Evolutionary conservation across 2,329 filamentous ascomycete species (phyloP), one percentile per base, ranked within the genome.

Genomic region (Magnaporthiopsis rhizophila): DNA sequence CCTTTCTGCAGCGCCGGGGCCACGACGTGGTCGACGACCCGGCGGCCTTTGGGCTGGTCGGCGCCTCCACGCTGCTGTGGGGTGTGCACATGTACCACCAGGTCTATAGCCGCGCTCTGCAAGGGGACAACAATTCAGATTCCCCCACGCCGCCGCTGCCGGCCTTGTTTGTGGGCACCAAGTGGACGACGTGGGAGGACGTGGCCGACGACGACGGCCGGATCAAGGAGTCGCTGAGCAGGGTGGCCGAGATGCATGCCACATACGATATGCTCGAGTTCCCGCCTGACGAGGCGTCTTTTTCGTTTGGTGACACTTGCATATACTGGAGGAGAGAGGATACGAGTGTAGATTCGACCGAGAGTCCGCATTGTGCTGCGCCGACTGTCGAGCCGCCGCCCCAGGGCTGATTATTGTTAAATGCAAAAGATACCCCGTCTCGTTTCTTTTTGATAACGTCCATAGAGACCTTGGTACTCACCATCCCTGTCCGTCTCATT

Each of bases 81-180:
- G 87, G 84, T 1, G 79, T 89, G 0, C 87, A 89, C 62, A 78
- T 87, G 65, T 86, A 86, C 65, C 77, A 75, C 28, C 77, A 74
- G 53, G 79, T 83, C 57, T 90, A 85, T 62, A 75, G 81, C 28
- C 71, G 77, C 7, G 78, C 85, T 0, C 73, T 90, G 2, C 70
- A 73, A 0, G 67, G 73, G 5, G 5, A 30, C 28, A 5, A 5
- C n/a, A n/a, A n/a, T n/a, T n/a, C n/a, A n/a, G n/a, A n/a, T n/a
- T n/a, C 0, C 21, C 53, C 28, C 28, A 5, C 28, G 30, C 30
- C 30, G 30, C 30, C 30, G 30, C 6, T 30, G 68, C 78, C 87
- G 0, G 79, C 75, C 0, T 69, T 88, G 2, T 83, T 86, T 15
- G 78, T 90, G 18, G 87, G 87, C 0, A 87, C 83, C 0, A 76